A percentile compares a stretch with the other conserved stretches of the same genome.
phyloP scores from a whole-genome alignment of 371 early-diverging fungal species.

The Zychaea mexicana region DNA sequence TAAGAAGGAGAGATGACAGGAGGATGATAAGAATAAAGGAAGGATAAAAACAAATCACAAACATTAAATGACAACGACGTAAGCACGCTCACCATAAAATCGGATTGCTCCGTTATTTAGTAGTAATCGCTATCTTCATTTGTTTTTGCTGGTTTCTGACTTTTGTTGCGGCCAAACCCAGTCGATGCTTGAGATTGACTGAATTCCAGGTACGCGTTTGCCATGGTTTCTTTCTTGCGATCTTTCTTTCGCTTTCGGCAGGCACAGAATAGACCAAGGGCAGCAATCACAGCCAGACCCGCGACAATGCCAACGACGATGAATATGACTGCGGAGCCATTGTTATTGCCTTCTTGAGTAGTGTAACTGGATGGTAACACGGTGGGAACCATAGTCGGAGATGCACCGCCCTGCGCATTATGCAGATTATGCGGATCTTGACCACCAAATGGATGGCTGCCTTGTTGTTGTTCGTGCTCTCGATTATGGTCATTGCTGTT shows the following conservation, averaged over 20 bases:
- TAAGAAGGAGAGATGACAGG: no score
- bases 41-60: no score
- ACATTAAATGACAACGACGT: not conserved
- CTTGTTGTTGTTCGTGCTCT: not conserved
- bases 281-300: slow-evolving; percentile 22
- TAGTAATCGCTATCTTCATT: slow-evolving; percentile 9
- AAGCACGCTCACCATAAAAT: no score
- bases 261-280: slow-evolving; percentile 17
- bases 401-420: not conserved
- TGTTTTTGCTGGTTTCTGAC: slow-evolving; percentile 5
- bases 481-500: slow-evolving; percentile 5
- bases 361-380: not conserved
- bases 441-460: not conserved
- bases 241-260: slow-evolving; percentile 24
- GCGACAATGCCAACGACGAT: slow-evolving; percentile 22
- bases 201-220: slow-evolving; percentile 35
- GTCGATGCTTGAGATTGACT: slow-evolving; percentile 23
- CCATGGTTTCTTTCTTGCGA: slow-evolving; percentile 36
- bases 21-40: no score
- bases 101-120: not conserved
- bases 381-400: slow-evolving; percentile 1
- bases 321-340: slow-evolving; percentile 12
- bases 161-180: slow-evolving; percentile 18
- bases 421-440: not conserved
- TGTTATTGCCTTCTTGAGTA: not conserved